Conservation (phyloP, 805 yeast species). For the Starmerella etchellsii region DNA sequence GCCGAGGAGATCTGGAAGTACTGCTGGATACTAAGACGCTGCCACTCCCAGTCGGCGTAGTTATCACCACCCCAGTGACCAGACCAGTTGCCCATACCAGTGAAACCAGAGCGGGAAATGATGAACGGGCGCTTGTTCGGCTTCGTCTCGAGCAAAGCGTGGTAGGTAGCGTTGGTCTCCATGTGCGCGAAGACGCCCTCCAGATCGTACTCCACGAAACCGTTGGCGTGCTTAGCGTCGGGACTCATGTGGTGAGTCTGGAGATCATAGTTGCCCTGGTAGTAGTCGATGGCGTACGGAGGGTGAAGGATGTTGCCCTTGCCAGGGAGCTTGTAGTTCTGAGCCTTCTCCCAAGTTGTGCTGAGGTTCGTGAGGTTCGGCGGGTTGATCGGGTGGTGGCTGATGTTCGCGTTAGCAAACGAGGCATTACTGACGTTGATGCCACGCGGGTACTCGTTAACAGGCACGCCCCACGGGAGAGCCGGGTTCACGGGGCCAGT, state of each 20-base stretch:
- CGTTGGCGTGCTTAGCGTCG: background rate
- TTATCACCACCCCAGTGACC: slow-evolving; percentile 5
- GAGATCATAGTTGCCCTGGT: background rate
- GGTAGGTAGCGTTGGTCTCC: slow-evolving; percentile 1
- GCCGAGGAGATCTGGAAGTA: background rate
- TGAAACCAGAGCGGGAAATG: background rate
- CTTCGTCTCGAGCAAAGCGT: background rate
- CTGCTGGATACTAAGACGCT: background rate
- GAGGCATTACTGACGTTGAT: background rate
- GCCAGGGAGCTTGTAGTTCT: background rate
- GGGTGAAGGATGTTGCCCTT: slow-evolving; percentile 3
- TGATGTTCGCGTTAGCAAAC: background rate
- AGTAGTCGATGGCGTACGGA: slow-evolving; percentile 3
- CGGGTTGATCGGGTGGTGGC: background rate
- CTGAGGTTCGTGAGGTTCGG: background rate
- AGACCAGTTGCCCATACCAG: slow-evolving; percentile 1
- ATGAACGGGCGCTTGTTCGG: slow-evolving; percentile 1
- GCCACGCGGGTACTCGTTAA: background rate
- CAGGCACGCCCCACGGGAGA: background rate
- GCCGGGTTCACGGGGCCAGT: background rate
- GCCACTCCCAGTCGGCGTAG: slow-evolving; percentile 1
- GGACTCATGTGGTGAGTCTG: background rate
- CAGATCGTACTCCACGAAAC: slow-evolving; percentile 3
- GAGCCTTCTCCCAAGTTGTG: background rate
- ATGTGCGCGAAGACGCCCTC: background rate